These are phyloP conservation scores for Heterobasidion parviporum DNA, from an alignment of 1,284 basidiomycete genomes.

Conservation along the genomic window DNA sequence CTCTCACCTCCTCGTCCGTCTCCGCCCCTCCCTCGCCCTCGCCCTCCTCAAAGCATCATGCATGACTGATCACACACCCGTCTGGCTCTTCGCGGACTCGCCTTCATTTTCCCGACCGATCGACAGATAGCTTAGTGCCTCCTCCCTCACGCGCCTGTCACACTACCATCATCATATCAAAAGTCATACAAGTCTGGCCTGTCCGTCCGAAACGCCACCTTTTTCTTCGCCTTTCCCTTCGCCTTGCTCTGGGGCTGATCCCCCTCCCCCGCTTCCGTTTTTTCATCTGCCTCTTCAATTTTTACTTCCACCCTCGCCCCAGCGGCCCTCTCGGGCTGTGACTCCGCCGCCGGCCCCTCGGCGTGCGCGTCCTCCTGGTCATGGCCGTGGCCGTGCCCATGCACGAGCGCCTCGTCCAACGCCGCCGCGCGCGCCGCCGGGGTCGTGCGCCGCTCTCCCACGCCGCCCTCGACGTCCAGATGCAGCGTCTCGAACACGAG, in stretches of 20 bases:
- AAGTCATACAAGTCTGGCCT: constrained; percentile 59
- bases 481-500: constrained; percentile 90
- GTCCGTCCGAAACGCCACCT: constrained; percentile 63
- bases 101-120: too few species aligned
- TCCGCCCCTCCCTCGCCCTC: too few species aligned
- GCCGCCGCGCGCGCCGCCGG: constrained; percentile 27
- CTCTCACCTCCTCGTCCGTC: too few species aligned
- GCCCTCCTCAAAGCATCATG: too few species aligned
- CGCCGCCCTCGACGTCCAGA: constrained; percentile 88
- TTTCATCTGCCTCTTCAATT: constrained; percentile 1
- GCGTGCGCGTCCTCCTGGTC: neutral
- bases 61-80: too few species aligned
- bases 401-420: constrained; percentile 14
- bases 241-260: constrained; percentile 9
- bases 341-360: neutral
- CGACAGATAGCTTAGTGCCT: too few species aligned
- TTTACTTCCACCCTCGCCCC: constrained; percentile 16
- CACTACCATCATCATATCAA: neutral
- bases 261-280: neutral
- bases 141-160: too few species aligned
- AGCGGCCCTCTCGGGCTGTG: constrained; percentile 1
- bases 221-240: constrained; percentile 40
- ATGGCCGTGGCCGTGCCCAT: constrained; percentile 7
- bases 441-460: constrained; percentile 75
- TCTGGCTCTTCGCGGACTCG: too few species aligned